Base-by-base conservation (phyloP, 345 rosid genomes). In the Bruguiera gymnorhiza region DNA sequence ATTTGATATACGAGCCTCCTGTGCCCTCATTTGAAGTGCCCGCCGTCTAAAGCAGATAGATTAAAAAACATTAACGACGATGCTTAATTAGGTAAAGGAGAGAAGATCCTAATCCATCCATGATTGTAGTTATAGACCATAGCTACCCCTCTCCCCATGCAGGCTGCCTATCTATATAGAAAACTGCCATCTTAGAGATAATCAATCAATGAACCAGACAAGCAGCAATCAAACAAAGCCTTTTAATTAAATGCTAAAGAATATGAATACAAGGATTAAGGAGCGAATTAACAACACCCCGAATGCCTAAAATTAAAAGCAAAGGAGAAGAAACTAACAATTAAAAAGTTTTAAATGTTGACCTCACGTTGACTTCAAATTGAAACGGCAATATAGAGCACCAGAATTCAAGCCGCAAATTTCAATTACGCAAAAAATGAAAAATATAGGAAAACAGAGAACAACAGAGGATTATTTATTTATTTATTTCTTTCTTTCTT, bases 1-100 rank as follows among this genome's bases (percentile, higher is more conserved):
- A 51, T 63, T 87, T 0, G 98, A 86, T 59, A 94, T 70, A 73
- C 87, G 86, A 76, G 93, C 97, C 84, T 94, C 97, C 73, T 89
- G 83, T 24, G 96, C 97, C 78, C 83, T 88, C 80, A 83, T 82
- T 76, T 94, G 97, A 77, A 94, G 87, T 2, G 88, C 79, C 74
- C 85, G 83, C 11, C 98, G 95, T 65, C 97, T 94, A 75, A 52
- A 76, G 72, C 59, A 61, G 36, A 26, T 53, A 18, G 57, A 54
- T 6, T 3, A 60, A 48, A 65, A 5, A 69, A 27, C 36, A 46
- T 6, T 6, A 19, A 56, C n/a, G 1, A 56, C n/a, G 1, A 8
- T 4, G 30, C 31, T 56, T 23, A 24, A 10, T 56, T 8, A 13
- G 50, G 50, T 13, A 43, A 37, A 37, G 1, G 11, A 37, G 43